Evolutionary conservation across 1,284 basidiomycete genomes (phyloP), one percentile per base, ranked within the genome.

Genomic region (Trichosporon inkin): DNA sequence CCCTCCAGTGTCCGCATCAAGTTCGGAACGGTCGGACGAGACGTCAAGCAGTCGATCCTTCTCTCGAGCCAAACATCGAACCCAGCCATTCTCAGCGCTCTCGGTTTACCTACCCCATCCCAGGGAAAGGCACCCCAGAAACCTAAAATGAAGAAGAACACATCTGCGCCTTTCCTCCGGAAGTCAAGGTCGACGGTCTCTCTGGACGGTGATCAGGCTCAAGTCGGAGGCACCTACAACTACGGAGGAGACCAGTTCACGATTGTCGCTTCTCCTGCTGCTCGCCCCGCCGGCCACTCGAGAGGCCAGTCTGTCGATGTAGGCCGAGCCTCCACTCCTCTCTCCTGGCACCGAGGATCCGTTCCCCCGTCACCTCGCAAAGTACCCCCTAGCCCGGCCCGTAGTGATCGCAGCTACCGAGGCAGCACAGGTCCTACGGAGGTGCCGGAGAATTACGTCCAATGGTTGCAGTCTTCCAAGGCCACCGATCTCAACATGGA

Each of bases 401-500:
- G 44, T 14, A 49, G 44, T 24, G 44, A 49, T 24, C 44, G 44
- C 44, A 49, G 44, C 44, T 49, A 32, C 44, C 17, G 44, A 22
- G 44, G 24, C 2, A 49, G 19, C 32, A 37, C 17, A 16, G 62
- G 53, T 10, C 62, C 54, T 6, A 34, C 67, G 2, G 75, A 75
- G 65, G 64, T 67, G 36, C 74, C 75, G 0, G 69, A 72, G 5
- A 52, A 64, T 11, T 71, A 74, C 51, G 66, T 75, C 6, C 40
- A 55, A 4, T 77, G 75, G 75, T 61, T 77, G 6, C 32, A 55
- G 11, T 47, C 44, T 11, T 62, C 70, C 63, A 73, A 70, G 56
- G 73, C 62, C 6, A 77, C 75, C 6, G 73, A 74, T 60, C 58
- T 75, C 10, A 58, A 60, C 17, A 78, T 78, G 76, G 75, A 79